Percentiles rank a stretch among this genome's conserved stretches.
phyloP scores from a whole-genome alignment of 768 basidiomycete genomes.

The Roridomyces roridus region DNA sequence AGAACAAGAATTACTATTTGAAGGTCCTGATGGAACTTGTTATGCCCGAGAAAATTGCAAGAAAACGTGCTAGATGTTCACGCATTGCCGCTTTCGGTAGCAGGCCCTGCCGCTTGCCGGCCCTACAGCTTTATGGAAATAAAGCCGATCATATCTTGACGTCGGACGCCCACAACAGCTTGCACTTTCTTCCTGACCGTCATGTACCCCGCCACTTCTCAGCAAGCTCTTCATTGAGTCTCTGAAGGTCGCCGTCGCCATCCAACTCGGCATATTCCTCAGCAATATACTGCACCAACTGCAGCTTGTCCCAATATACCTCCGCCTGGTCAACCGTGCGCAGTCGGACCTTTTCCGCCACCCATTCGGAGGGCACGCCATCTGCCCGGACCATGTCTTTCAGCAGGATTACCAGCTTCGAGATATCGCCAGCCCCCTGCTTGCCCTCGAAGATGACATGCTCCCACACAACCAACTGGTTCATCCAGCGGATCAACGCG shows the following conservation, averaged over 20 bases:
- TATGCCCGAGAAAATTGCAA: no score
- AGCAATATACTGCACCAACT: conserved; percentile 1
- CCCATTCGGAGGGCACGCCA: neutral
- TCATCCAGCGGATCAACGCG: neutral
- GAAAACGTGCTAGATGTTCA: no score
- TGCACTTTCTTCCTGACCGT: neutral
- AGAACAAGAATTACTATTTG: no score
- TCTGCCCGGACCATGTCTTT: neutral
- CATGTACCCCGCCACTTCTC: neutral
- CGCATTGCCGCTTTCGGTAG: no score
- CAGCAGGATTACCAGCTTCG: neutral
- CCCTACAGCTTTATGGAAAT: no score
- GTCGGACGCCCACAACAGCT: neutral
- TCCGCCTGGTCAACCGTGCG: neutral
- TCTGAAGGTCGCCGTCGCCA: neutral
- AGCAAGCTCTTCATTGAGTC: neutral
- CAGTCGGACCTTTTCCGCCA: neutral
- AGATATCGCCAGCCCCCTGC: neutral
- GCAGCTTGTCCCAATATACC: conserved; percentile 1
- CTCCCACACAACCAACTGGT: neutral
- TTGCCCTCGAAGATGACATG: neutral
- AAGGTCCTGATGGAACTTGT: no score
- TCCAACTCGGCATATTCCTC: neutral
- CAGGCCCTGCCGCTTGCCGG: no score
- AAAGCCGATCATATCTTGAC: no score